Evolutionary conservation across 2,329 filamentous ascomycete genomes (phyloP).

Genomic region (Madurella fahalii): DNA sequence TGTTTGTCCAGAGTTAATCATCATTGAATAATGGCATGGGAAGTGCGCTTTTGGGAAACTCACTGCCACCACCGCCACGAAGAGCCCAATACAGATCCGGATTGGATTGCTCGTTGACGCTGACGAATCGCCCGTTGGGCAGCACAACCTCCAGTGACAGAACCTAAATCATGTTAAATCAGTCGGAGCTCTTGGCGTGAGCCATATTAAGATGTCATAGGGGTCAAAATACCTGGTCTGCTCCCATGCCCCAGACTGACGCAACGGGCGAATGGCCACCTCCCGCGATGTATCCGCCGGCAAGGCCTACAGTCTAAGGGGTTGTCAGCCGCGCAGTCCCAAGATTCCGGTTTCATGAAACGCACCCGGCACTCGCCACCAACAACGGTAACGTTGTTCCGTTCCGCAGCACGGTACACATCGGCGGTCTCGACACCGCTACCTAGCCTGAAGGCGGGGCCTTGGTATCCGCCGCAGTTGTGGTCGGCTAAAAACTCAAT

Average conservation of each 20-base stretch:
- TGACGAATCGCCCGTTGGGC: conserved; percentile 42
- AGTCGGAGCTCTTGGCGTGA: not conserved
- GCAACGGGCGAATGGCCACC: conserved; percentile 54
- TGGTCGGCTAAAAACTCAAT: conserved; percentile 24
- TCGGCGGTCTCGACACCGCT: conserved; percentile 47
- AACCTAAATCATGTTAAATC: conserved; percentile 24
- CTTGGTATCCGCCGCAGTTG: conserved; percentile 22
- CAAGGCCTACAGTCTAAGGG: conserved; percentile 49
- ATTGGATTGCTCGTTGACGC: conserved; percentile 37
- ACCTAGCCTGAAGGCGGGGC: conserved; percentile 38
- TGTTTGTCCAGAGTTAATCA: not conserved
- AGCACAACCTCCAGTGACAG: conserved; percentile 47
- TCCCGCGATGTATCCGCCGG: conserved; percentile 45
- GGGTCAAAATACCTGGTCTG: conserved; percentile 36
- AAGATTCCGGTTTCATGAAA: not conserved
- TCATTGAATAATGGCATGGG: not conserved
- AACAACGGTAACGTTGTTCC: conserved; percentile 44
- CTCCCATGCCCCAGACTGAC: conserved; percentile 46
- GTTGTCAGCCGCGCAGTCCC: conserved; percentile 13
- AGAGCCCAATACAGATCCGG: conserved; percentile 49
- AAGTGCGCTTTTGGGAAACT: not conserved
- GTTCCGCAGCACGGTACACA: conserved; percentile 47
- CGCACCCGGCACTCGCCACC: conserved; percentile 39
- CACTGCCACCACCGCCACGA: conserved; percentile 40
- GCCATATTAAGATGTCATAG: not conserved